Conservation (phyloP, 768 basidiomycete species). For the Pisolithus tinctorius region DNA sequence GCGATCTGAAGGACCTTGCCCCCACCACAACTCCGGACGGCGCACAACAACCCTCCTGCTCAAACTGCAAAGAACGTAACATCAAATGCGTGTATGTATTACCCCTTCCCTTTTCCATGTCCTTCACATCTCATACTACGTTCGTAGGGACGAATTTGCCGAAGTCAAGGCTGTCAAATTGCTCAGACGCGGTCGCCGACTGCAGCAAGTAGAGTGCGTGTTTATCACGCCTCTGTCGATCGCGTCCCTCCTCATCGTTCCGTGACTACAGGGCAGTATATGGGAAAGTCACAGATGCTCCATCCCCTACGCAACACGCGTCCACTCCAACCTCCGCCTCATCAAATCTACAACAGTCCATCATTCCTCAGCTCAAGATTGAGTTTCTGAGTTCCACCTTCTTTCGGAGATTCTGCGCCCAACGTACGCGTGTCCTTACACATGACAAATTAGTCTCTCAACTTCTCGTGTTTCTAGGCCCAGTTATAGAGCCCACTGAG, state of each 20-base stretch:
- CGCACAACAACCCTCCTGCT: constrained; percentile 50
- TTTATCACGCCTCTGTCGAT: constrained; percentile 2
- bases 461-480: constrained; percentile 44
- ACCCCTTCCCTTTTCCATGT: neutral
- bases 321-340: constrained; percentile 4
- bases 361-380: constrained; percentile 64
- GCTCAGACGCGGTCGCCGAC: constrained; percentile 66
- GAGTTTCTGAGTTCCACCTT: constrained; percentile 84
- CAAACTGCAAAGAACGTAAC: constrained; percentile 84
- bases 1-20: constrained; percentile 83
- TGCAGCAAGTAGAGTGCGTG: constrained; percentile 80
- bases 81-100: constrained; percentile 86
- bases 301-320: constrained; percentile 20
- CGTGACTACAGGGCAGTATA: constrained; percentile 57
- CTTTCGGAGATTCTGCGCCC: constrained; percentile 77
- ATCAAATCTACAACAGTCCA: constrained; percentile 20
- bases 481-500: constrained; percentile 76
- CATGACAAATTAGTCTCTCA: neutral
- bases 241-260: constrained; percentile 3
- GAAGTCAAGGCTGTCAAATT: constrained; percentile 88
- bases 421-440: constrained; percentile 47
- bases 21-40: constrained; percentile 41
- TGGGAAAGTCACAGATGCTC: constrained; percentile 53
- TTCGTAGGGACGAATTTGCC: constrained; percentile 78
- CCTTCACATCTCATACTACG: constrained; percentile 4